These are phyloP conservation scores for Coniosporium apollinis DNA, from an alignment of 495 filamentous ascomycete species.

Conservation along the genomic window DNA sequence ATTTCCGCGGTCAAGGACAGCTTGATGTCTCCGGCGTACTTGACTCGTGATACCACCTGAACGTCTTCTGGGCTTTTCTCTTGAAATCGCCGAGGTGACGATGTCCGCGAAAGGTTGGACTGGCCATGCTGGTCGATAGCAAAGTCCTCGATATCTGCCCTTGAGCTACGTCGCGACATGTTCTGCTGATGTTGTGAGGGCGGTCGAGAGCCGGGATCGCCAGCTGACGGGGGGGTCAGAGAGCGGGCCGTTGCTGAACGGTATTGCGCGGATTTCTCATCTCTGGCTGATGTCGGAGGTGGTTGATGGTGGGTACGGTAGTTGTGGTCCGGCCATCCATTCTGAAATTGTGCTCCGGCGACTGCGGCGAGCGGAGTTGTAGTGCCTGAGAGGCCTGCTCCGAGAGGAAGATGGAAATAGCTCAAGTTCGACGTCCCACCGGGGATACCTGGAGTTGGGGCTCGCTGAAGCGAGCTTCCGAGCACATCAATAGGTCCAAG, in stretches of 20 bases:
- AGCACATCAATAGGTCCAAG: neutral
- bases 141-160: too few relatives aligned
- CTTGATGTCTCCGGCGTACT: constrained; percentile 69
- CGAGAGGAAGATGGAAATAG: constrained; percentile 78
- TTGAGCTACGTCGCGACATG: constrained; percentile 4
- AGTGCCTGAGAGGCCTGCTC: constrained; percentile 60
- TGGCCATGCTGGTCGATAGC: too few relatives aligned
- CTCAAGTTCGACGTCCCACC: constrained; percentile 77
- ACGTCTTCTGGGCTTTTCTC: constrained; percentile 40
- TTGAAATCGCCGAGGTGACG: constrained; percentile 7
- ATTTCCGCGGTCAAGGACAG: constrained; percentile 86
- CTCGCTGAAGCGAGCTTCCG: constrained; percentile 26
- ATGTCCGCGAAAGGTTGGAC: constrained; percentile 6
- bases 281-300: constrained; percentile 4
- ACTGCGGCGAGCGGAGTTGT: constrained; percentile 79
- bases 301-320: constrained; percentile 7
- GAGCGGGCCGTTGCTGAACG: constrained; percentile 18
- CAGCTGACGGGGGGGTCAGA: constrained; percentile 19
- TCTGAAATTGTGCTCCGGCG: constrained; percentile 45
- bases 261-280: too few relatives aligned
- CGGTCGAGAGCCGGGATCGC: constrained; percentile 18
- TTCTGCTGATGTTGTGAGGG: constrained; percentile 18
- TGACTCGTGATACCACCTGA: constrained; percentile 77
- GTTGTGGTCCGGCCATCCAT: constrained; percentile 28
- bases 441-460: constrained; percentile 60